phyloP scores from a whole-genome alignment of 2,329 filamentous ascomycete genomes.

The Aspergillus hortae region DNA sequence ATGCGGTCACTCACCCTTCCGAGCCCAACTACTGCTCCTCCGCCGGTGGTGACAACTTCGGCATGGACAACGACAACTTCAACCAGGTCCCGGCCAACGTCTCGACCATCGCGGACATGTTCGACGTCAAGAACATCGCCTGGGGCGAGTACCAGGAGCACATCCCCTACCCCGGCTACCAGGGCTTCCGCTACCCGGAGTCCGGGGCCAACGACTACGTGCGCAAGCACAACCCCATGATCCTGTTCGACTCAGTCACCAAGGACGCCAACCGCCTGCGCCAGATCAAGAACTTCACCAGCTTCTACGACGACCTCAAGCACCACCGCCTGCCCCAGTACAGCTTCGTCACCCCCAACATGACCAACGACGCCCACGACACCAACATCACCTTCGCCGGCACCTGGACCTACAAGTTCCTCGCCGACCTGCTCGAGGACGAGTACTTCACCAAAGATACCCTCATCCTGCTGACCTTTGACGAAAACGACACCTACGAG shows the following conservation, averaged over 20 bases:
- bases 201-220: conserved; percentile 71
- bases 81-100: conserved; percentile 57
- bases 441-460: conserved; percentile 72
- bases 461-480: conserved; percentile 76
- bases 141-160: conserved; percentile 77
- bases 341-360: conserved; percentile 51
- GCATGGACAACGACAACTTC: conserved; percentile 66
- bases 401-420: conserved; percentile 64
- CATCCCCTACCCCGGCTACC: conserved; percentile 70
- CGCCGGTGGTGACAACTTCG: conserved; percentile 69
- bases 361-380: conserved; percentile 71
- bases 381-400: conserved; percentile 66
- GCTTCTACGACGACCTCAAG: conserved; percentile 66
- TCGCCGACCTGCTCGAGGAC: conserved; percentile 67
- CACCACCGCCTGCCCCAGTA: conserved; percentile 66
- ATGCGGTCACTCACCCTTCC: conserved; percentile 66
- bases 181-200: conserved; percentile 58
- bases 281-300: conserved; percentile 69
- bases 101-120: conserved; percentile 65
- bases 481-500: conserved; percentile 71
- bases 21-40: conserved; percentile 73
- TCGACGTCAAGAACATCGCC: conserved; percentile 61
- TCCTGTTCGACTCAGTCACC: conserved; percentile 65
- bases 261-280: conserved; percentile 57
- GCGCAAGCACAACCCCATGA: conserved; percentile 71